phyloP scores from a whole-genome alignment of 495 filamentous ascomycete genomes.

The Cetradonia linearis region DNA sequence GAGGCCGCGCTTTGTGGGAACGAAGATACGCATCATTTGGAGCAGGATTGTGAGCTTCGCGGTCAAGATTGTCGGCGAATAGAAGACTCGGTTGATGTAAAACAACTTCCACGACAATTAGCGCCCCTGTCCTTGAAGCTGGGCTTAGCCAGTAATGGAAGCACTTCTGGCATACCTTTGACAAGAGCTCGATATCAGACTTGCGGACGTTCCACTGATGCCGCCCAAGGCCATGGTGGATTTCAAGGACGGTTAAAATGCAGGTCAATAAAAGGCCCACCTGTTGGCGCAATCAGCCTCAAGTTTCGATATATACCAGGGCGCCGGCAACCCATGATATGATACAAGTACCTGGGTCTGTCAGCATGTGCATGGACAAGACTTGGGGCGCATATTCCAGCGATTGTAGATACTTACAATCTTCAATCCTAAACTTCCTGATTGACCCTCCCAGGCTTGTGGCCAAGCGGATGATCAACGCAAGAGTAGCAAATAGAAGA shows the following conservation, averaged over 20 bases:
- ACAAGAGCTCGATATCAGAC: neutral
- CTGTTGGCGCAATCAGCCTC: slow-evolving; percentile 6
- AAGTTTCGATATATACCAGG: neutral
- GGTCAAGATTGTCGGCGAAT: slow-evolving; percentile 8
- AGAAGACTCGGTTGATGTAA: slow-evolving; percentile 9
- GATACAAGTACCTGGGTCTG: neutral
- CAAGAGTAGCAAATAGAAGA: slow-evolving; percentile 7
- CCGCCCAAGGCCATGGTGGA: slow-evolving; percentile 1
- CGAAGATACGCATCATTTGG: slow-evolving; percentile 16
- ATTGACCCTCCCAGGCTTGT: neutral
- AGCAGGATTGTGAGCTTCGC: slow-evolving; percentile 16
- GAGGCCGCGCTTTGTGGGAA: slow-evolving; percentile 10
- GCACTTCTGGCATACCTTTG: neutral
- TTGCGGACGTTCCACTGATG: slow-evolving; percentile 4
- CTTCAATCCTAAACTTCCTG: slow-evolving; percentile 11
- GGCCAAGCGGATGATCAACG: slow-evolving; percentile 7
- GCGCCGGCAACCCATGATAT: neutral
- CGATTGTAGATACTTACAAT: neutral
- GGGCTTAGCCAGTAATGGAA: neutral
- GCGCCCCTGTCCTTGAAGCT: neutral
- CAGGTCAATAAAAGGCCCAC: neutral
- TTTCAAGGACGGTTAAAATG: slow-evolving; percentile 5
- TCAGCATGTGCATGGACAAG: neutral
- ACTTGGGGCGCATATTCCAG: neutral
- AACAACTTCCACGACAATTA: slow-evolving; percentile 1